Conservation (phyloP, 495 filamentous ascomycete genomes). For the Aeminium ludgeri region DNA sequence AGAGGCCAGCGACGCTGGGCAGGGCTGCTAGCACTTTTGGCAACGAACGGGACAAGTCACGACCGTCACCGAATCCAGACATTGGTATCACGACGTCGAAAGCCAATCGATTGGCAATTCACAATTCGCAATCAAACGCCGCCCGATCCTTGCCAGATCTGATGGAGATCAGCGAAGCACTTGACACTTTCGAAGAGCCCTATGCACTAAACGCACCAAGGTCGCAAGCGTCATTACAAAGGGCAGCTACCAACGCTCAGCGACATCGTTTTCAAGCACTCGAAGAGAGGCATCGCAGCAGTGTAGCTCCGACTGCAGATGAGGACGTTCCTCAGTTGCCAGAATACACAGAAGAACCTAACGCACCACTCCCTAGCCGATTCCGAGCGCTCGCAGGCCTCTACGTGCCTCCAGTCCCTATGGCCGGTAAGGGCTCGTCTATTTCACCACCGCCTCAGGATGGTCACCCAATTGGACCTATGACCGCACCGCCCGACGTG, state of each 20-base stretch:
- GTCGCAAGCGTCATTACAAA: constrained; percentile 11
- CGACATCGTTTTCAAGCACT: constrained; percentile 12
- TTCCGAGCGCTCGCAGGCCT: constrained; percentile 17
- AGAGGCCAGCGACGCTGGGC: constrained; percentile 9
- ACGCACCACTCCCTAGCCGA: constrained; percentile 16
- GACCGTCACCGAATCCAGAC: neutral
- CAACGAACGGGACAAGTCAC: too few relatives aligned
- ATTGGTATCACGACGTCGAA: neutral
- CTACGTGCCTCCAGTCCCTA: constrained; percentile 2
- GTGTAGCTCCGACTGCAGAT: too few relatives aligned
- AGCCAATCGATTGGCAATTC: too few relatives aligned
- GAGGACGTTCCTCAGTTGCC: constrained; percentile 4
- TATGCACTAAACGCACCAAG: constrained; percentile 16
- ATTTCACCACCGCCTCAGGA: neutral
- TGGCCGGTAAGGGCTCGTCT: constrained; percentile 2
- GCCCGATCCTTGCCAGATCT: constrained; percentile 9
- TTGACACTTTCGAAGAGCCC: constrained; percentile 13
- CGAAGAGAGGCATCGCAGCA: constrained; percentile 8
- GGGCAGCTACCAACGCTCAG: constrained; percentile 16
- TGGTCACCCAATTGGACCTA: neutral
- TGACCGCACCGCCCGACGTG: constrained; percentile 6
- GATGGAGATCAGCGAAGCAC: constrained; percentile 3
- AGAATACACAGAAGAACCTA: constrained; percentile 18
- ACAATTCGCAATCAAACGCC: constrained; percentile 5
- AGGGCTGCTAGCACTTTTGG: constrained; percentile 5